phyloP scores from a whole-genome alignment of 176 grass and related monocot genomes.

The Metroxylon sagu region DNA sequence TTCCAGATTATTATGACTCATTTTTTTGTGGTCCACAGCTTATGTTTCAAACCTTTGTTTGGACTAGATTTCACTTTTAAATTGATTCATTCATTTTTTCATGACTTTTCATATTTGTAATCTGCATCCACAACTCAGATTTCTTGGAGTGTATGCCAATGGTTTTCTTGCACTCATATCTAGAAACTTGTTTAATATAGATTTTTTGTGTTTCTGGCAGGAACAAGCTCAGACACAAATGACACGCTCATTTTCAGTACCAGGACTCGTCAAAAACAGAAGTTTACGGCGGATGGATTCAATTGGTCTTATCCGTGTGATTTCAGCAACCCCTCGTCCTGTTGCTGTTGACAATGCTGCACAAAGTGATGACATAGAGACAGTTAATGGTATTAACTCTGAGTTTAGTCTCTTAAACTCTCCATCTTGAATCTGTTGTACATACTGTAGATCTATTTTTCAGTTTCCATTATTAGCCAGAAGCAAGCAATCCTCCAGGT shows the following conservation, averaged over 20 bases:
- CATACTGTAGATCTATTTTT: too few relatives aligned
- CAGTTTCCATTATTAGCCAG: neutral
- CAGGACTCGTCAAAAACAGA: conserved; percentile 67
- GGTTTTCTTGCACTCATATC: too few relatives aligned
- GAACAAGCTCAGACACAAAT: conserved; percentile 55
- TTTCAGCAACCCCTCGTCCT: conserved; percentile 69
- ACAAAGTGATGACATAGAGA: conserved; percentile 45
- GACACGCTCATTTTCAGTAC: conserved; percentile 82
- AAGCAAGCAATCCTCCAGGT: too few relatives aligned
- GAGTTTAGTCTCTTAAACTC: neutral
- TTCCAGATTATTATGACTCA: too few relatives aligned
- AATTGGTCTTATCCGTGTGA: conserved; percentile 68
- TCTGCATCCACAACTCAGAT: too few relatives aligned
- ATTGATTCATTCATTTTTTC: too few relatives aligned
- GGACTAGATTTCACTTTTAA: too few relatives aligned
- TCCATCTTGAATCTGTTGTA: neutral
- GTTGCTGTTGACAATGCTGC: conserved; percentile 23
- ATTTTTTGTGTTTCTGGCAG: conserved; percentile 14
- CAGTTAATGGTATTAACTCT: conserved; percentile 35
- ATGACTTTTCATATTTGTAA: too few relatives aligned
- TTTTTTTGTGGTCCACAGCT: too few relatives aligned
- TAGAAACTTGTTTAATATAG: neutral
- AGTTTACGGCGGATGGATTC: conserved; percentile 82
- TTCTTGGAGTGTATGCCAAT: too few relatives aligned
- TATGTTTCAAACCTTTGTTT: too few relatives aligned